Percentiles rank a stretch among this genome's conserved stretches.
These are phyloP conservation scores for Hypoxylon sp. DNA, from an alignment of 2,329 filamentous ascomycete genomes.

Conservation along the genomic window DNA sequence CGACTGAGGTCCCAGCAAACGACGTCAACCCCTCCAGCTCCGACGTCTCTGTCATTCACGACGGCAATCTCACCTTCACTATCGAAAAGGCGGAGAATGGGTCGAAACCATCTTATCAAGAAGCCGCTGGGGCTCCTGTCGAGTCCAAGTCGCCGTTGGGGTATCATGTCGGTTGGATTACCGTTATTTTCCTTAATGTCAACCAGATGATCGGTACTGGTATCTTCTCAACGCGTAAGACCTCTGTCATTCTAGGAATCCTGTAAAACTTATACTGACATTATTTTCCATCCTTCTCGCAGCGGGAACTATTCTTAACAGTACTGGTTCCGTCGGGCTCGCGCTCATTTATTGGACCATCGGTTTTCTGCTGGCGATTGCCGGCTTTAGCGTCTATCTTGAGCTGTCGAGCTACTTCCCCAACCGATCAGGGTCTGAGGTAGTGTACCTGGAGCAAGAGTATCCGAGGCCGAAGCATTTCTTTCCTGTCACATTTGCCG, in stretches of 20 bases:
- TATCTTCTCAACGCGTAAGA: conserved; percentile 61
- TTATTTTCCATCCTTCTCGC: not conserved
- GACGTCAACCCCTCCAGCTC: conserved; percentile 34
- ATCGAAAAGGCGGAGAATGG: conserved; percentile 56
- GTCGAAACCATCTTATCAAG: conserved; percentile 64
- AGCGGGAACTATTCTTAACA: conserved; percentile 63
- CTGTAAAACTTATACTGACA: not conserved
- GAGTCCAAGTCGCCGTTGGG: conserved; percentile 70
- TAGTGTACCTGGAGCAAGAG: conserved; percentile 70
- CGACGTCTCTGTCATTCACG: conserved; percentile 47
- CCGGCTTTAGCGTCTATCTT: conserved; percentile 64
- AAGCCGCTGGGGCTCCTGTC: conserved; percentile 71
- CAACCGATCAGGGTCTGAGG: conserved; percentile 67
- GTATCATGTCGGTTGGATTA: conserved; percentile 67
- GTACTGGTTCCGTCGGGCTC: conserved; percentile 66
- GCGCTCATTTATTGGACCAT: conserved; percentile 67
- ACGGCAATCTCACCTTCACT: conserved; percentile 48
- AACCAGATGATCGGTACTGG: conserved; percentile 73
- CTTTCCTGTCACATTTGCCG: conserved; percentile 67
- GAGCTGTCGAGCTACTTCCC: conserved; percentile 69
- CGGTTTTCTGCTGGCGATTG: conserved; percentile 62
- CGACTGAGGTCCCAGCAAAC: conserved; percentile 21
- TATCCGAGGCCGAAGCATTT: conserved; percentile 69
- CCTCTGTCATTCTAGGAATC: not conserved
- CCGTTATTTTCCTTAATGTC: conserved; percentile 70